These are phyloP conservation scores for Solanum aculeatissimum DNA, from an alignment of 305 asterid genomes.

Conservation along the genomic window DNA sequence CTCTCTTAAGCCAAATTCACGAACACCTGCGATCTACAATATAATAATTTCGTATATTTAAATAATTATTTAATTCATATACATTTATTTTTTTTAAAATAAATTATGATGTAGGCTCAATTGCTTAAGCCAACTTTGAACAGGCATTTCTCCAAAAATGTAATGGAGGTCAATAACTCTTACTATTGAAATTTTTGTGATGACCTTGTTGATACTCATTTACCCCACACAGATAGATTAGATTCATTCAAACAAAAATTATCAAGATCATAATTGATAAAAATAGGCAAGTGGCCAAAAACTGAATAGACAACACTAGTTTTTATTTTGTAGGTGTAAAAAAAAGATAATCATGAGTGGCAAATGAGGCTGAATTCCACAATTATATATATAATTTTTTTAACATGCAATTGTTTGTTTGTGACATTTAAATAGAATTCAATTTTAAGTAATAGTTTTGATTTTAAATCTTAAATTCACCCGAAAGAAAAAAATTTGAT, in stretches of 20 bases:
- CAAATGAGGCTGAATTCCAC: conserved; percentile 8
- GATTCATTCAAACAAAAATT: not conserved
- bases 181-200: no score
- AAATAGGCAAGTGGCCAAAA: not conserved
- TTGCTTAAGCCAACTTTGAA: not conserved
- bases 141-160: not conserved
- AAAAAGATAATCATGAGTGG: not conserved
- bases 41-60: not conserved
- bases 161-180: not conserved
- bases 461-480: no score
- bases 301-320: not conserved
- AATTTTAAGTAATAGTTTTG: no score
- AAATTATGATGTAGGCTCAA: not conserved
- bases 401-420: not conserved
- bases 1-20: conserved; percentile 43
- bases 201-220: no score
- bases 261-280: not conserved
- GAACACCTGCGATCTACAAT: conserved; percentile 38
- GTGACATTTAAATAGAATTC: not conserved
- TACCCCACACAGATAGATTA: no score
- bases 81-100: not conserved
- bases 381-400: not conserved
- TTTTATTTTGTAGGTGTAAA: not conserved
- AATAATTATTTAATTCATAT: not conserved
- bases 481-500: no score